Evolutionary conservation across 768 basidiomycete genomes (phyloP), one percentile per base, ranked within the genome.

Genomic region (Cubamyces sp.): DNA sequence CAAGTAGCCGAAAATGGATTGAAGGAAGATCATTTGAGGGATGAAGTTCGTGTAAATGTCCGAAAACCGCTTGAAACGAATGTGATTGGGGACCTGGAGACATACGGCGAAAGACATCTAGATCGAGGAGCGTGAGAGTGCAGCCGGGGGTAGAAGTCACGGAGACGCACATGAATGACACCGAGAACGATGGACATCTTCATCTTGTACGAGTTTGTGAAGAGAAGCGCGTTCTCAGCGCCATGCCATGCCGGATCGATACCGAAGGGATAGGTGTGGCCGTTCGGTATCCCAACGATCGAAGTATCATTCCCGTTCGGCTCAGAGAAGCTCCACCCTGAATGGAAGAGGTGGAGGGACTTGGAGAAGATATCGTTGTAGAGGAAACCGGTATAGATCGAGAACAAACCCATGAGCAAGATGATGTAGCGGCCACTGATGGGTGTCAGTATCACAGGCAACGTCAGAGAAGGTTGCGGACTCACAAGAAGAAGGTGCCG

Each of bases 201-300:
- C 97, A 99, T 99, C 87, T 98, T 99, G 81, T 96, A 96, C 41
- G 96, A 98, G 77, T 99, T 99, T 54, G 90, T 91, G 76, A 98
- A 99, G 45, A 97, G 87, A 61, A 99, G 82, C 1, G 81, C 81
- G 71, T 99, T 99, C 66, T 93, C 92, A 5, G 96, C 84, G 19
- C 88, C 93, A 71, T 97, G 95, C 97, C 97, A 99, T 51, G 79
- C 87, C 54, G 95, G 95, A 74, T 99, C 97, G 64, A 99, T 73
- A 67, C 97, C 97, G 66, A 99, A 94, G 3, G 91, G 87, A 78
- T 99, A 98, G n/a, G 84, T 81, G 64, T 81, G 79, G 3, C 90
- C 91, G 51, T 82, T 92, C 26, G 83, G 68, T 3, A 80, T 69
- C 15, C 82, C 92, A 14, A 68, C 64, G 52, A 86, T 73, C 7